These are phyloP conservation scores for Plantago ovata DNA, from an alignment of 257 asterid species.

Conservation along the genomic window DNA sequence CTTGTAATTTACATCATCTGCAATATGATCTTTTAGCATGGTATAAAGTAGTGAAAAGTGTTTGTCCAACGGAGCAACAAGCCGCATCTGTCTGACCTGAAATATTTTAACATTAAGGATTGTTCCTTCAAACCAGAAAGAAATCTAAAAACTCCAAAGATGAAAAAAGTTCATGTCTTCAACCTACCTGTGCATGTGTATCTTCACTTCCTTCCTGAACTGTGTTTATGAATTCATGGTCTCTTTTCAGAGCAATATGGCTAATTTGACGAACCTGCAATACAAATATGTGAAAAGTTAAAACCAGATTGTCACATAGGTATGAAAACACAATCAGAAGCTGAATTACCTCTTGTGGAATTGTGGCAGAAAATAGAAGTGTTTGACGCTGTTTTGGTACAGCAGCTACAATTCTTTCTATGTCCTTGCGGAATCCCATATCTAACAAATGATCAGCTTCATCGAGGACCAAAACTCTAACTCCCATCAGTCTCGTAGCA, in stretches of 20 bases:
- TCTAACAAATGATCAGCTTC: slow-evolving; percentile 97
- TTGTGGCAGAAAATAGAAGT: slow-evolving; percentile 92
- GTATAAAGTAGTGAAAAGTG: slow-evolving; percentile 76
- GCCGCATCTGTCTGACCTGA: slow-evolving; percentile 85
- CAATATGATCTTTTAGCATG: slow-evolving; percentile 68
- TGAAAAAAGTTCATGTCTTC: not conserved
- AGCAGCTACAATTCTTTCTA: slow-evolving; percentile 84
- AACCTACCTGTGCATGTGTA: slow-evolving; percentile 79
- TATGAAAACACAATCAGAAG: slow-evolving; percentile 4
- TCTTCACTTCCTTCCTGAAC: slow-evolving; percentile 94
- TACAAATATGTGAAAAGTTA: slow-evolving; percentile 18
- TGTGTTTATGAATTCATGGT: slow-evolving; percentile 85
- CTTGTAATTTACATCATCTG: slow-evolving; percentile 86
- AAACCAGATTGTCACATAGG: slow-evolving; percentile 12
- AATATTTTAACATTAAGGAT: slow-evolving; percentile 7
- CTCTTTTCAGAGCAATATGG: slow-evolving; percentile 88
- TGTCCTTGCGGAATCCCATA: slow-evolving; percentile 97
- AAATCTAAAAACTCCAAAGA: not conserved
- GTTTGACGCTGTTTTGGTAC: slow-evolving; percentile 97
- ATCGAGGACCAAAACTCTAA: slow-evolving; percentile 84
- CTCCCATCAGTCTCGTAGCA: slow-evolving; percentile 92
- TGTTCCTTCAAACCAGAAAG: not conserved
- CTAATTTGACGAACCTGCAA: slow-evolving; percentile 87
- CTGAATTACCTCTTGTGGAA: slow-evolving; percentile 71
- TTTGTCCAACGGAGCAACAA: slow-evolving; percentile 75